Evolutionary conservation across 208 protist species (phyloP).

Genomic region (Trypanosoma caninum): DNA sequence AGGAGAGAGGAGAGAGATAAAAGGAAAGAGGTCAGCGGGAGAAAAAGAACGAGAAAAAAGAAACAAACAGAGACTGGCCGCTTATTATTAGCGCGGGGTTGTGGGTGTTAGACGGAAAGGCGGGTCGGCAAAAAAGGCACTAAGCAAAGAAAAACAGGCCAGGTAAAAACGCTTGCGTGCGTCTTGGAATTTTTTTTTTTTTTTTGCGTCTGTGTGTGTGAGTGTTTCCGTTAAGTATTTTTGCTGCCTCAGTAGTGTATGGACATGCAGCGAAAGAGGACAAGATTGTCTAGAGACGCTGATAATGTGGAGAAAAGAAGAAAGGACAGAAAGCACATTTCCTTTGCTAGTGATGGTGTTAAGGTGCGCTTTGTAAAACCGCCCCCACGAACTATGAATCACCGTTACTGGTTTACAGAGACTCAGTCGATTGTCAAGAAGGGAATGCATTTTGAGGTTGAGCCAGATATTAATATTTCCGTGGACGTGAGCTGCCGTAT

Average conservation of each 20-base stretch:
- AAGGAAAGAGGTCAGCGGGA: background rate
- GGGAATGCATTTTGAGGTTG: conserved; percentile 67
- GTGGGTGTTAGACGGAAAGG: too few species aligned
- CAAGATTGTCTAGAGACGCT: background rate
- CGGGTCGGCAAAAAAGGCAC: too few species aligned
- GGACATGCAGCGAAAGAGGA: conserved; percentile 1
- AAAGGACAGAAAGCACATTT: conserved; percentile 33
- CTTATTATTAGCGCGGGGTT: background rate
- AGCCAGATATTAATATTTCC: conserved; percentile 57
- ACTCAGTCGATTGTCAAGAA: conserved; percentile 66
- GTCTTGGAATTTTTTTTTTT: conserved; percentile 6
- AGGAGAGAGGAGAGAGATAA: background rate
- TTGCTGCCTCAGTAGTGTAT: background rate
- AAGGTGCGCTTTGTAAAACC: conserved; percentile 68
- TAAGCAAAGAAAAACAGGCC: too few species aligned
- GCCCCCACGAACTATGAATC: conserved; percentile 69
- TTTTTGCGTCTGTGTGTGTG: conserved; percentile 3
- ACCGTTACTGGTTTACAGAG: conserved; percentile 81
- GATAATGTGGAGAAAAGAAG: background rate
- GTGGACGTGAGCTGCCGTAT: conserved; percentile 65
- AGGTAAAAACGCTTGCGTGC: too few species aligned
- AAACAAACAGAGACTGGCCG: background rate
- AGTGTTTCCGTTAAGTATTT: conserved; percentile 11
- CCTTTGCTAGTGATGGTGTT: conserved; percentile 62
- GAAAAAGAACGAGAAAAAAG: conserved; percentile 11